Conservation (phyloP, 345 rosid genomes). For the Brassica carinata region DNA sequence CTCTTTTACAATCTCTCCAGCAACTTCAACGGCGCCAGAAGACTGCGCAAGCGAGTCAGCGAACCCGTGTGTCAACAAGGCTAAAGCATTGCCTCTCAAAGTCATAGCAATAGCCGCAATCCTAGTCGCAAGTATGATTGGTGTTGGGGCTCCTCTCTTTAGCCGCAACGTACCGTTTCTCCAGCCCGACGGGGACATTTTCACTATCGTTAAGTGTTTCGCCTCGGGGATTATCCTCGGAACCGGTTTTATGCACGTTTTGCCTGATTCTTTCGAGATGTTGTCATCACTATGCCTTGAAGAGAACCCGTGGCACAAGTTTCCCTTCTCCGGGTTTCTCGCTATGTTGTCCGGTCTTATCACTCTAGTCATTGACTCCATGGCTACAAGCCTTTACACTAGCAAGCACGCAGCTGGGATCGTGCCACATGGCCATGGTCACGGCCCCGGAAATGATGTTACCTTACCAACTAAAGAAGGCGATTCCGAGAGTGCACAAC, state of each 20-base stretch:
- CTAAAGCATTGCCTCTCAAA: too few species aligned
- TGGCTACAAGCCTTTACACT: constrained; percentile 57
- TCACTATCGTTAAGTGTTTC: constrained; percentile 62
- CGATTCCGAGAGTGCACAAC: constrained; percentile 30
- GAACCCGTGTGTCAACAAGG: too few species aligned
- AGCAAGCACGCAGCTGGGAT: constrained; percentile 39
- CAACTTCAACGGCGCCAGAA: too few species aligned
- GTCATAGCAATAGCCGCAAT: too few species aligned
- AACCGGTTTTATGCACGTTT: constrained; percentile 85
- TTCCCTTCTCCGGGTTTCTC: constrained; percentile 74
- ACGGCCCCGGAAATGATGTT: constrained; percentile 14
- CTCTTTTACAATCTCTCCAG: too few species aligned
- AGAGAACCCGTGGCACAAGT: constrained; percentile 80
- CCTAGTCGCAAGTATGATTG: too few species aligned
- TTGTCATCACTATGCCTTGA: constrained; percentile 60
- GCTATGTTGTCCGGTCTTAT: constrained; percentile 74
- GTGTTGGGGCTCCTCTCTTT: constrained; percentile 49
- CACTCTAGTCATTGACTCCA: constrained; percentile 66
- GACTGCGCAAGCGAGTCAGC: too few species aligned
- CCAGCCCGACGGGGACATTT: constrained; percentile 52
- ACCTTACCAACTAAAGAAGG: constrained; percentile 36
- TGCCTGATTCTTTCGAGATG: constrained; percentile 84
- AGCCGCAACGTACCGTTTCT: constrained; percentile 62
- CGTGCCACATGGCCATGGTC: constrained; percentile 41
- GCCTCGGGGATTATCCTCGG: constrained; percentile 81